Evolutionary conservation across 495 filamentous ascomycete species (phyloP).

Genomic region (Aspergillus panamensis): DNA sequence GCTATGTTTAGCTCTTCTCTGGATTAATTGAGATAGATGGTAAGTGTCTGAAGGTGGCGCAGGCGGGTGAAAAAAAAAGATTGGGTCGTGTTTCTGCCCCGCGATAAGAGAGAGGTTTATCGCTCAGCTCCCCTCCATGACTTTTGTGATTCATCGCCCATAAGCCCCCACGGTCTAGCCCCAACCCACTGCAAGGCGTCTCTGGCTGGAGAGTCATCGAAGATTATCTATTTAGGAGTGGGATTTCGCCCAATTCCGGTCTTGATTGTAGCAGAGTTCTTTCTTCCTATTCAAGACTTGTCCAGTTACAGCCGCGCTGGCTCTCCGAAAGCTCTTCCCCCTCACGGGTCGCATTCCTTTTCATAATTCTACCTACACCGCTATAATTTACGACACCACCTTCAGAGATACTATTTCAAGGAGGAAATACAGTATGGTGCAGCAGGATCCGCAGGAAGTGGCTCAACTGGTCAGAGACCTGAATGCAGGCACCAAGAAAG

Average conservation of each 20-base stretch:
- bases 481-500: slow-evolving; percentile 49
- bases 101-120: slow-evolving; percentile 23
- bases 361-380: background rate
- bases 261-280: background rate
- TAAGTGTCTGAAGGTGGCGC: slow-evolving; percentile 2
- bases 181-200: background rate
- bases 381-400: background rate
- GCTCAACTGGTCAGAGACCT: slow-evolving; percentile 55
- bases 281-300: background rate
- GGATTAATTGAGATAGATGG: background rate
- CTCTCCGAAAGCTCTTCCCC: background rate
- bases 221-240: background rate
- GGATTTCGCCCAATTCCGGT: background rate
- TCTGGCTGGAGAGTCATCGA: background rate
- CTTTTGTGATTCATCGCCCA: slow-evolving; percentile 7
- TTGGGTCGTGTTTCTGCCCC: slow-evolving; percentile 10
- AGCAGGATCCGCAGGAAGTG: slow-evolving; percentile 64
- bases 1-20: background rate
- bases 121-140: background rate
- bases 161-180: background rate
- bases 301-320: background rate
- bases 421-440: slow-evolving; percentile 29
- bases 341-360: background rate
- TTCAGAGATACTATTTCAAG: background rate
- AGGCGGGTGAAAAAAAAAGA: slow-evolving; percentile 10